Percentiles rank a stretch among this genome's conserved stretches.
Conservation (phyloP, 768 basidiomycete species). For the Heimioporus sp. region DNA sequence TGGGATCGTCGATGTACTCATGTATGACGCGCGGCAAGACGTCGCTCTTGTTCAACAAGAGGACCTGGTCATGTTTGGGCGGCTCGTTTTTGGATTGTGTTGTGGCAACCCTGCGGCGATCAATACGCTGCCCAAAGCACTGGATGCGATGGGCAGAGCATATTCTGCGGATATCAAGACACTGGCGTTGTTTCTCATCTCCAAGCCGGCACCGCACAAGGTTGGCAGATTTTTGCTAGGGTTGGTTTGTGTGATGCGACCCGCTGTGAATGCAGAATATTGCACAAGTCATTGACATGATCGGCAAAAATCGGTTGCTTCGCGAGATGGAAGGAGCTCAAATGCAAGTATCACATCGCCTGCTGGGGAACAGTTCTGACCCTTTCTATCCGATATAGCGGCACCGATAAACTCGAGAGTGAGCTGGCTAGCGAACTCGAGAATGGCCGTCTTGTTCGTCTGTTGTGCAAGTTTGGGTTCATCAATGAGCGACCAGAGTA, state of each 20-base stretch:
- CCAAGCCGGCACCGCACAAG: constrained; percentile 68
- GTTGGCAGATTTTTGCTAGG: constrained; percentile 29
- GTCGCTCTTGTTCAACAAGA: constrained; percentile 72
- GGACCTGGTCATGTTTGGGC: constrained; percentile 84
- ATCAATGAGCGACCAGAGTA: constrained; percentile 99
- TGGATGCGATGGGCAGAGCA: constrained; percentile 68
- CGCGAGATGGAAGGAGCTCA: constrained; percentile 85
- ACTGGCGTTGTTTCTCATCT: constrained; percentile 71
- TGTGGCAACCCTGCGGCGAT: constrained; percentile 63
- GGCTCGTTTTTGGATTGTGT: constrained; percentile 76
- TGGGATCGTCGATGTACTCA: constrained; percentile 82
- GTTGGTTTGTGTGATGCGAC: neutral
- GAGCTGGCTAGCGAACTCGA: constrained; percentile 89
- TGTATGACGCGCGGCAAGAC: constrained; percentile 68
- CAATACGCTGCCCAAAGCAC: constrained; percentile 61
- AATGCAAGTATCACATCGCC: constrained; percentile 45
- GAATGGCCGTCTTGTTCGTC: constrained; percentile 86
- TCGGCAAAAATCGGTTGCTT: constrained; percentile 60
- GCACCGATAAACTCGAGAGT: constrained; percentile 76
- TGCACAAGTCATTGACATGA: constrained; percentile 77
- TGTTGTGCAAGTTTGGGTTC: constrained; percentile 93
- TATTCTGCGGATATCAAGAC: constrained; percentile 86
- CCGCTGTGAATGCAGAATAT: constrained; percentile 50
- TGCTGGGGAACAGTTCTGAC: neutral
- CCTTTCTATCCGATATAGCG: constrained; percentile 42